Evolutionary conservation across 2,329 filamentous ascomycete genomes (phyloP).

Genomic region (Fusarium brachygibbosum): DNA sequence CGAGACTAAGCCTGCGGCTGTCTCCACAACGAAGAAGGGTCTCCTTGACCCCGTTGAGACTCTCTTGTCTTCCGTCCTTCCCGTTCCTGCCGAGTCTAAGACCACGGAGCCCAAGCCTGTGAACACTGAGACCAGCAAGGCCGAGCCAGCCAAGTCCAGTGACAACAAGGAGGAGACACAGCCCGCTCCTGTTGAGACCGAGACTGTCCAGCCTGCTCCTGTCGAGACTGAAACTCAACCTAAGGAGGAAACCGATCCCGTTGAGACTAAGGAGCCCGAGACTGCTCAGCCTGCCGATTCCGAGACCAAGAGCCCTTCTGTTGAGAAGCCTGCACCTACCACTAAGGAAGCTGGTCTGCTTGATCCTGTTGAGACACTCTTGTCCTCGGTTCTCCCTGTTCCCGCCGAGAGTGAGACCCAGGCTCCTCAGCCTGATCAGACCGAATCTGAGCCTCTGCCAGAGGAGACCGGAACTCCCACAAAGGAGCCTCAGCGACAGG

Average conservation of each 20-base stretch:
- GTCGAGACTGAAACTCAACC: slow-evolving; percentile 6
- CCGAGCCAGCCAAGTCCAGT: slow-evolving; percentile 7
- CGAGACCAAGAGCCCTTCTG: slow-evolving; percentile 13
- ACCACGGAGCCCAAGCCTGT: slow-evolving; percentile 23
- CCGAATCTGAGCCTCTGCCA: slow-evolving; percentile 18
- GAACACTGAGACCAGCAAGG: slow-evolving; percentile 19
- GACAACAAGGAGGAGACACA: slow-evolving; percentile 13
- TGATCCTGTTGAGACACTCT: slow-evolving; percentile 41
- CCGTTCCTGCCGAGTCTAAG: slow-evolving; percentile 26
- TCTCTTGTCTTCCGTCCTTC: slow-evolving; percentile 30
- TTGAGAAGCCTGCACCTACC: slow-evolving; percentile 27
- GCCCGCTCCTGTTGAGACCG: slow-evolving; percentile 14
- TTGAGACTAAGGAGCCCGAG: slow-evolving; percentile 6
- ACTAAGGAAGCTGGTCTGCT: slow-evolving; percentile 29
- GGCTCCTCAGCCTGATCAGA: slow-evolving; percentile 24
- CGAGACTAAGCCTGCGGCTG: slow-evolving; percentile 15
- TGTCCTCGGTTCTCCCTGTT: slow-evolving; percentile 33
- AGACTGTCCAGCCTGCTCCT: slow-evolving; percentile 2
- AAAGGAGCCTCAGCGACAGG: slow-evolving; percentile 33
- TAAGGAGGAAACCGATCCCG: slow-evolving; percentile 14
- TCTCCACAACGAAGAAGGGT: slow-evolving; percentile 28
- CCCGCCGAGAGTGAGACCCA: slow-evolving; percentile 26
- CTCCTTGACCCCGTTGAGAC: slow-evolving; percentile 42
- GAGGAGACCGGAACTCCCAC: slow-evolving; percentile 26
- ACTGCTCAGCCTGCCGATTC: slow-evolving; percentile 26